Conservation (phyloP, 2,329 filamentous ascomycete species). For the Xylariales sp. region DNA sequence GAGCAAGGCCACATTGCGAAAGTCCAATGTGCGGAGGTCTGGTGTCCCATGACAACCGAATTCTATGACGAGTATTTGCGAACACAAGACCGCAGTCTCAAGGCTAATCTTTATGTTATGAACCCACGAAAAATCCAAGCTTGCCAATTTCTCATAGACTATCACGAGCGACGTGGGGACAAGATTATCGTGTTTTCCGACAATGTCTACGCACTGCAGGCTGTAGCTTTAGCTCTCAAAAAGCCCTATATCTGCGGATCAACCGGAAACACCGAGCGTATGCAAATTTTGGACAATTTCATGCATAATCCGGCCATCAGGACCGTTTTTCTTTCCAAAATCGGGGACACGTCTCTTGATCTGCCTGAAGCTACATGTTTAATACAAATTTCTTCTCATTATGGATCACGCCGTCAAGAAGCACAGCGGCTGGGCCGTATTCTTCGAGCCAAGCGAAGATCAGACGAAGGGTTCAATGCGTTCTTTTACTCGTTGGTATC, state of each 20-base stretch:
- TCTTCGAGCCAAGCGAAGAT: slow-evolving; percentile 91
- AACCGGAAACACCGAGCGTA: slow-evolving; percentile 85
- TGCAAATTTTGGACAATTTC: slow-evolving; percentile 91
- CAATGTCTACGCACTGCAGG: slow-evolving; percentile 91
- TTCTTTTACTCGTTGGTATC: slow-evolving; percentile 99
- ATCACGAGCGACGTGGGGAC: slow-evolving; percentile 92
- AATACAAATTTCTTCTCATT: slow-evolving; percentile 97
- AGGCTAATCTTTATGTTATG: slow-evolving; percentile 84
- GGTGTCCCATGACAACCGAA: slow-evolving; percentile 99
- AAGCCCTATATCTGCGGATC: slow-evolving; percentile 94
- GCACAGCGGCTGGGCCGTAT: slow-evolving; percentile 94
- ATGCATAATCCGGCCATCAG: slow-evolving; percentile 91
- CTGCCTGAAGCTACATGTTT: slow-evolving; percentile 95
- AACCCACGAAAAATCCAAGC: slow-evolving; percentile 97
- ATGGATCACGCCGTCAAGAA: slow-evolving; percentile 95
- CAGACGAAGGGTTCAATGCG: slow-evolving; percentile 98
- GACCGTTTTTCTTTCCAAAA: slow-evolving; percentile 96
- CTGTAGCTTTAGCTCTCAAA: slow-evolving; percentile 83
- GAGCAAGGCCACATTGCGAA: slow-evolving; percentile 97
- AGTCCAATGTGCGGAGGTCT: slow-evolving; percentile 98
- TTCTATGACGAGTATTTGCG: slow-evolving; percentile 95
- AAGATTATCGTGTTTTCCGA: slow-evolving; percentile 99
- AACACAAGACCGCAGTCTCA: slow-evolving; percentile 49
- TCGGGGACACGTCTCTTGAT: slow-evolving; percentile 98
- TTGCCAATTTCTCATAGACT: slow-evolving; percentile 97